phyloP scores from a whole-genome alignment of 306 rosid species.

The Echinosophora koreensis region DNA sequence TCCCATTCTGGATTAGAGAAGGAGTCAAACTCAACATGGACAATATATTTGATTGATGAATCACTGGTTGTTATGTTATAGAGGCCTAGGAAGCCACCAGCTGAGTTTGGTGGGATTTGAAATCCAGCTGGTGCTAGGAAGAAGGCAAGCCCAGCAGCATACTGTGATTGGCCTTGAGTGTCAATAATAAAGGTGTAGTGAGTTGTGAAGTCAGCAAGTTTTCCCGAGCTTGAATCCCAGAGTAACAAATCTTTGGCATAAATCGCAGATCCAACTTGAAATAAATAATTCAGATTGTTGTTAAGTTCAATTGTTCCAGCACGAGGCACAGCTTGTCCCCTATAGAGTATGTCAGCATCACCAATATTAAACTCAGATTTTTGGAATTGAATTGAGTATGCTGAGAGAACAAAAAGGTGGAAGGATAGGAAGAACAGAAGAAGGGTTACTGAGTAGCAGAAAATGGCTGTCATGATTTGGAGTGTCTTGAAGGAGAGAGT shows the following conservation, averaged over 20 bases:
- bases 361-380: slow-evolving; percentile 12
- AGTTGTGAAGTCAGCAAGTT: slow-evolving; percentile 53
- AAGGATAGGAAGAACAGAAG: not conserved
- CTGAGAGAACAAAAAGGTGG: not conserved
- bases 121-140: slow-evolving; percentile 53
- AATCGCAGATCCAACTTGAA: slow-evolving; percentile 53
- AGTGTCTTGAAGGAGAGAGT: not conserved
- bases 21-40: slow-evolving; percentile 56
- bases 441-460: not conserved
- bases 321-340: slow-evolving; percentile 45
- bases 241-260: slow-evolving; percentile 48
- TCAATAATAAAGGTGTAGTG: slow-evolving; percentile 50
- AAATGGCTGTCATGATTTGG: not conserved
- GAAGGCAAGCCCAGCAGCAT: slow-evolving; percentile 50
- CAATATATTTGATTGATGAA: slow-evolving; percentile 40
- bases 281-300: not conserved
- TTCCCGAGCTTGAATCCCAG: slow-evolving; percentile 52
- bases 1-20: slow-evolving; percentile 32
- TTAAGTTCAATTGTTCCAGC: slow-evolving; percentile 22
- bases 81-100: slow-evolving; percentile 47
- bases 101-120: slow-evolving; percentile 54
- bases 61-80: slow-evolving; percentile 40
- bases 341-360: slow-evolving; percentile 24
- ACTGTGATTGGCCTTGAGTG: not conserved
- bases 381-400: slow-evolving; percentile 27